These are phyloP conservation scores for Pythium coloratum DNA, from an alignment of 352 stramenopile species.

Conservation along the genomic window DNA sequence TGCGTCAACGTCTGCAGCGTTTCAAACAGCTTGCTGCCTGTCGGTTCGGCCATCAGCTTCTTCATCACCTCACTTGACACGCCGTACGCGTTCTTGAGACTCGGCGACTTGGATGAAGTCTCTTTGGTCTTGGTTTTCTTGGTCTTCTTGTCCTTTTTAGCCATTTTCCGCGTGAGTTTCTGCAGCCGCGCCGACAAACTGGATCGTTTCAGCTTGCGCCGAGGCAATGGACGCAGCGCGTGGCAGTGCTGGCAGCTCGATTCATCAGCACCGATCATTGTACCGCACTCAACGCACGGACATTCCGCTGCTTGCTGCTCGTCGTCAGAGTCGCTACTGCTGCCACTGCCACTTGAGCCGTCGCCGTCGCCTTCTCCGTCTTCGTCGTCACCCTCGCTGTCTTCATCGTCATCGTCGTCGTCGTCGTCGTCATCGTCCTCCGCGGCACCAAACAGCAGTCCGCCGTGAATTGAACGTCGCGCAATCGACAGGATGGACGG, in stretches of 20 bases:
- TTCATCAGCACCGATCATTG: constrained; percentile 16
- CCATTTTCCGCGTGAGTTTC: constrained; percentile 21
- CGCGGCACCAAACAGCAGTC: constrained; percentile 24
- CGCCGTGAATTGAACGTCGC: constrained; percentile 25
- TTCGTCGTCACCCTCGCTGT: constrained; percentile 25
- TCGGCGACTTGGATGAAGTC: background rate
- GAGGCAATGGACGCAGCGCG: constrained; percentile 26
- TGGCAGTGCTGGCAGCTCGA: constrained; percentile 45
- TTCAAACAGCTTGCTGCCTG: constrained; percentile 52
- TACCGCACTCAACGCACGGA: constrained; percentile 32
- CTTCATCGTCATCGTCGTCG: constrained; percentile 27
- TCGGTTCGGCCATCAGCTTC: constrained; percentile 51
- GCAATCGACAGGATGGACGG: constrained; percentile 41
- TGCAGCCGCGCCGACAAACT: constrained; percentile 15
- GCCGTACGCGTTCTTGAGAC: constrained; percentile 52
- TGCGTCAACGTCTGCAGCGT: constrained; percentile 80
- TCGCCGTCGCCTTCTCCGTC: constrained; percentile 27
- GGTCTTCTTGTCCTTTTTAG: constrained; percentile 35
- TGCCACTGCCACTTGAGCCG: constrained; percentile 32
- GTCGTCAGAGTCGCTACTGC: constrained; percentile 18
- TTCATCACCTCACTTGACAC: constrained; percentile 65
- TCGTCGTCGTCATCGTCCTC: constrained; percentile 28
- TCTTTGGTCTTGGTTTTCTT: constrained; percentile 42
- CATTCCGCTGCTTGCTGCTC: constrained; percentile 10
- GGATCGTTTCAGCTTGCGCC: constrained; percentile 25